Evolutionary conservation across 2,329 filamentous ascomycete species (phyloP).

Genomic region (Alternaria alternata): DNA sequence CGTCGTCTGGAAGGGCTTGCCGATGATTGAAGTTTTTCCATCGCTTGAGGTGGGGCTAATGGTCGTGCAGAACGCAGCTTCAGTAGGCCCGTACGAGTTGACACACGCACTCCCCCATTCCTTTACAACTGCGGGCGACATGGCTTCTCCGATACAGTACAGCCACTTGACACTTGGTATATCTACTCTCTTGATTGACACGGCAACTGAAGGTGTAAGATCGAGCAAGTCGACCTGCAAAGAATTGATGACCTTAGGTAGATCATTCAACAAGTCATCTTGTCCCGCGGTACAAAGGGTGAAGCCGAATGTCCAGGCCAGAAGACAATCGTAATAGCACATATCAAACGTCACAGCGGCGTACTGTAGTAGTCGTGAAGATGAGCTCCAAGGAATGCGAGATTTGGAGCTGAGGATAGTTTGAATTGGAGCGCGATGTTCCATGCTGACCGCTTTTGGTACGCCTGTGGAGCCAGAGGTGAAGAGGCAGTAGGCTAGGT

Average conservation of each 20-base stretch:
- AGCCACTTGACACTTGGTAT: conserved; percentile 52
- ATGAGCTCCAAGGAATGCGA: conserved; percentile 50
- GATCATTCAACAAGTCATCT: conserved; percentile 49
- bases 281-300: conserved; percentile 53
- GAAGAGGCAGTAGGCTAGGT: conserved; percentile 55
- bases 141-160: conserved; percentile 56
- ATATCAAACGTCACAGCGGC: conserved; percentile 56
- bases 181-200: conserved; percentile 41
- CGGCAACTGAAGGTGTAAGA: conserved; percentile 55
- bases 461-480: conserved; percentile 56
- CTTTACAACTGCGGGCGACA: conserved; percentile 50
- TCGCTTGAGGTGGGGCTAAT: conserved; percentile 46
- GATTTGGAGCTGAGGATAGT: conserved; percentile 51
- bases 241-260: conserved; percentile 45
- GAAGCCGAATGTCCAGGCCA: conserved; percentile 56
- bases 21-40: conserved; percentile 51
- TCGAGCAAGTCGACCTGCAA: conserved; percentile 52
- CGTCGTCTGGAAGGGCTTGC: conserved; percentile 53
- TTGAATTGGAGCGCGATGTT: conserved; percentile 53
- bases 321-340: conserved; percentile 59
- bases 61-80: conserved; percentile 57
- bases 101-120: conserved; percentile 53
- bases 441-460: conserved; percentile 55
- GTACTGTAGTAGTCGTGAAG: conserved; percentile 54
- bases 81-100: conserved; percentile 56